These are phyloP conservation scores for Cryphonectria parasitica DNA, from an alignment of 2,329 filamentous ascomycete species.

Conservation along the genomic window DNA sequence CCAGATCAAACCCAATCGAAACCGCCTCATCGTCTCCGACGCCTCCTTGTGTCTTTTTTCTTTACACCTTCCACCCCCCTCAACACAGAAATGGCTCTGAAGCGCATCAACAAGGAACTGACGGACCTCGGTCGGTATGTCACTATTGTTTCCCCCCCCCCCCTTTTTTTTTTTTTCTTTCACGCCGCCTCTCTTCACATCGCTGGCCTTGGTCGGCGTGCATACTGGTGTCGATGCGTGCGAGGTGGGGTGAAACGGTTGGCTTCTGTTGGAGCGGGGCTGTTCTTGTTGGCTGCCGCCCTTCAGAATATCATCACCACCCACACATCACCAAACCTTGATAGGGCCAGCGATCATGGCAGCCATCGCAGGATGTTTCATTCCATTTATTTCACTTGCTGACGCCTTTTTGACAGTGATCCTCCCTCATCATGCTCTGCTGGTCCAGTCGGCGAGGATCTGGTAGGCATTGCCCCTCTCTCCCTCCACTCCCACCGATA, in stretches of 20 bases:
- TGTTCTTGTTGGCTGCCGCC: background rate
- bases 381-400: slow-evolving; percentile 33
- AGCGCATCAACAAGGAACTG: slow-evolving; percentile 95
- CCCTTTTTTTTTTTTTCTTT: slow-evolving; percentile 30
- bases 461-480: slow-evolving; percentile 68
- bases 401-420: slow-evolving; percentile 65
- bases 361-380: background rate
- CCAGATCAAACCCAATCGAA: background rate
- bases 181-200: slow-evolving; percentile 24
- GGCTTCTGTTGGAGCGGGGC: slow-evolving; percentile 24
- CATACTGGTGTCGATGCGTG: slow-evolving; percentile 35
- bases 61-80: slow-evolving; percentile 31
- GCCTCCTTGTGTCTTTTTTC: slow-evolving; percentile 6
- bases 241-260: slow-evolving; percentile 25
- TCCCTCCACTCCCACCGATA: slow-evolving; percentile 34
- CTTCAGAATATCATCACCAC: background rate
- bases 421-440: slow-evolving; percentile 98
- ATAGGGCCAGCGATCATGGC: background rate
- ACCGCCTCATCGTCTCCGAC: slow-evolving; percentile 27
- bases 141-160: slow-evolving; percentile 18
- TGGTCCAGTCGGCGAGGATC: slow-evolving; percentile 93
- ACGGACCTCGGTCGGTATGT: slow-evolving; percentile 86
- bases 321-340: background rate
- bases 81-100: slow-evolving; percentile 73
- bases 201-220: slow-evolving; percentile 30